Evolutionary conservation across 495 filamentous ascomycete genomes (phyloP).

Genomic region (Amniculicola lignicola): DNA sequence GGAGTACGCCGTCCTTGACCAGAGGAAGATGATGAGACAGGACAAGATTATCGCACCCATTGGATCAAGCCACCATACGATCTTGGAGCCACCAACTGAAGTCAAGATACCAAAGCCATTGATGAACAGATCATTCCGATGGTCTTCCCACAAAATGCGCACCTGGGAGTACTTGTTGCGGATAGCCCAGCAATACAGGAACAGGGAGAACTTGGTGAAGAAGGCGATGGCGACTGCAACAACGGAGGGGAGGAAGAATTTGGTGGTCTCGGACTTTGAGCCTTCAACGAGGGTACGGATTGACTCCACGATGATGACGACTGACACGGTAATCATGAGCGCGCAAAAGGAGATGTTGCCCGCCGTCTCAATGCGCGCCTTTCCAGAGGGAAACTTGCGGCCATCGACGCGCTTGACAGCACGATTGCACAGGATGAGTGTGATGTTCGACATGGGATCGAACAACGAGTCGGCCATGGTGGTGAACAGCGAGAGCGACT

Average conservation of each 20-base stretch:
- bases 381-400: slow-evolving; percentile 87
- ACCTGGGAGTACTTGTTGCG: slow-evolving; percentile 87
- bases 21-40: slow-evolving; percentile 68
- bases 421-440: slow-evolving; percentile 80
- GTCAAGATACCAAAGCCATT: slow-evolving; percentile 84
- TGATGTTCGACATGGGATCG: slow-evolving; percentile 88
- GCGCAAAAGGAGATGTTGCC: slow-evolving; percentile 98
- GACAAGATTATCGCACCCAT: slow-evolving; percentile 86
- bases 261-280: slow-evolving; percentile 36
- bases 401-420: slow-evolving; percentile 86
- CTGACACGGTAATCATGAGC: slow-evolving; percentile 87
- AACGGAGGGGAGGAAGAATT: slow-evolving; percentile 80
- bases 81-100: slow-evolving; percentile 77
- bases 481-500: slow-evolving; percentile 90
- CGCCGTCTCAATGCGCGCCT: slow-evolving; percentile 90
- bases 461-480: slow-evolving; percentile 98
- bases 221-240: slow-evolving; percentile 87
- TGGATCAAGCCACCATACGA: slow-evolving; percentile 94
- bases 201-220: slow-evolving; percentile 74
- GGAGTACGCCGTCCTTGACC: slow-evolving; percentile 78
- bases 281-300: slow-evolving; percentile 59
- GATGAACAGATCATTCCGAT: slow-evolving; percentile 49
- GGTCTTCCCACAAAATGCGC: slow-evolving; percentile 73
- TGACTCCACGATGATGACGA: slow-evolving; percentile 87
- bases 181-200: slow-evolving; percentile 89